These are phyloP conservation scores for Viola odorata DNA, from an alignment of 345 rosid genomes.

Conservation along the genomic window DNA sequence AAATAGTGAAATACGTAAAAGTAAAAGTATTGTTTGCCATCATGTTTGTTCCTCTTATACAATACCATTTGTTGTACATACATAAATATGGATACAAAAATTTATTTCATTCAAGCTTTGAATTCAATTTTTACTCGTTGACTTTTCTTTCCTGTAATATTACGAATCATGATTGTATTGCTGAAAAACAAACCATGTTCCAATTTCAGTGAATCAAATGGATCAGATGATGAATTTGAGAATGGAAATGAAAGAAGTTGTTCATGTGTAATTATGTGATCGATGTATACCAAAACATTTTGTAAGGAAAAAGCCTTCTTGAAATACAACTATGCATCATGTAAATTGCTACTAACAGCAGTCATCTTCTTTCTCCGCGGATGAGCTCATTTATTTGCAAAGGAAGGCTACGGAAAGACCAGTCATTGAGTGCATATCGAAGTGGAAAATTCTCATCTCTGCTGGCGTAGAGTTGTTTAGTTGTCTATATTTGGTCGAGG, in stretches of 20 bases:
- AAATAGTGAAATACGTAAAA: too few relatives aligned
- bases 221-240: slow-evolving; percentile 55
- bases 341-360: slow-evolving; percentile 10
- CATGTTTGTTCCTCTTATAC: too few relatives aligned
- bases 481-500: slow-evolving; percentile 30
- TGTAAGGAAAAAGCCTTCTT: neutral
- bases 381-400: slow-evolving; percentile 7
- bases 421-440: slow-evolving; percentile 5
- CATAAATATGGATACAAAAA: too few relatives aligned
- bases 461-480: slow-evolving; percentile 19
- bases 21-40: too few relatives aligned
- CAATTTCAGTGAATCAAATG: neutral
- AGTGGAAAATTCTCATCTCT: slow-evolving; percentile 5
- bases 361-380: slow-evolving; percentile 15
- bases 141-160: too few relatives aligned
- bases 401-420: slow-evolving; percentile 6
- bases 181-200: neutral
- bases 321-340: slow-evolving; percentile 4
- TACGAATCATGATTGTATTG: too few relatives aligned
- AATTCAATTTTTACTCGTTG: too few relatives aligned
- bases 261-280: slow-evolving; percentile 59
- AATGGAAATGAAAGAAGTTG: slow-evolving; percentile 49
- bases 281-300: neutral
- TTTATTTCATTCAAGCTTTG: too few relatives aligned
- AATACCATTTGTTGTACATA: too few relatives aligned